Evolutionary conservation across 495 filamentous ascomycete species (phyloP), one percentile per base, ranked within the genome.

Genomic region (Penicillium canariense): DNA sequence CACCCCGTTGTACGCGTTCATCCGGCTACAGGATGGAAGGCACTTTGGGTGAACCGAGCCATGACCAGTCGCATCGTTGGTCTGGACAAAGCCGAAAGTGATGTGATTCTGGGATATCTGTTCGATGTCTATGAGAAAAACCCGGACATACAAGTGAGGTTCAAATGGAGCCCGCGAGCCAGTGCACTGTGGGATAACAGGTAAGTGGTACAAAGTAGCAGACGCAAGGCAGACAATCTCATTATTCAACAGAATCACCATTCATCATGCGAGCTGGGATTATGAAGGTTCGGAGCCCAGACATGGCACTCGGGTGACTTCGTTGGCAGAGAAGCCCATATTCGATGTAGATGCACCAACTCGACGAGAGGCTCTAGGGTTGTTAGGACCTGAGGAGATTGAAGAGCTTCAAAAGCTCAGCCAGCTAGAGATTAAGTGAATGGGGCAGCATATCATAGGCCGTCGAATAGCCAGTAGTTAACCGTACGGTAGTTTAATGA

Each of bases 1-100:
- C 87, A 89, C 63, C 85, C 85, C 0, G 68, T 90, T 22, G 85
- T 90, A 10, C 79, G 87, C 4, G 82, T 86, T 8, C 86, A 90
- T 65, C 87, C 86, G 3, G 86, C 80, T 0, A 88, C 85, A 0
- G 85, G 85, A 11, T 87, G 84, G 84, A 87, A 86, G 64, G 77
- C 84, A 2, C 74, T 88, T 3, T 88, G 80, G 80, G 85, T 88
- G 4, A 88, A 88, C 61, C 79, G 82, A 11, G 71, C 78, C 5
- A 84, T 87, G 79, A 87, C 85, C 4, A 76, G 75, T 6, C 69
- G 81, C 7, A 87, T 87, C 58, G 80, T 86, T 1, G 85, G 85
- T 0, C 64, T 88, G 0, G 83, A 87, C 57, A 79, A 80, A 55
- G 82, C 79, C 1, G 84, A 87, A 65, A 85, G 80, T 58, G 86